Evolutionary conservation across 768 basidiomycete species (phyloP).

Genomic region (Saitozyma podzolica): DNA sequence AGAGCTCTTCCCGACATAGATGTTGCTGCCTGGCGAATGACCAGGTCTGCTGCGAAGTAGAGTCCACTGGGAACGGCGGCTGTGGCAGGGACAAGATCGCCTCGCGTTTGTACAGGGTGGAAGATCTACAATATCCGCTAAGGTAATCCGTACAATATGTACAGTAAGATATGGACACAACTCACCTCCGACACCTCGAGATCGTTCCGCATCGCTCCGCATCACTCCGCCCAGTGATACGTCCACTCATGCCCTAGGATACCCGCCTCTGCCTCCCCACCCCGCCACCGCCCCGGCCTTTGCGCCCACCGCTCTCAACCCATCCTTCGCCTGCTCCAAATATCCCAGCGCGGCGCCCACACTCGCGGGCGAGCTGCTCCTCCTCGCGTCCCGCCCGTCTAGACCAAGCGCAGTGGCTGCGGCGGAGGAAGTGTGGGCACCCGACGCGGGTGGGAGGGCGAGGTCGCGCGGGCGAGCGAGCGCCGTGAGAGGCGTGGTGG

Average conservation of each 20-base stretch:
- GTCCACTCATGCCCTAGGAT: neutral
- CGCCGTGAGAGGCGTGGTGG: neutral
- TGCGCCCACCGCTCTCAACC: constrained; percentile 41
- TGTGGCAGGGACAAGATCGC: neutral
- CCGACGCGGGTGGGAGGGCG: too few relatives aligned
- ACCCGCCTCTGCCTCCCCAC: constrained; percentile 34
- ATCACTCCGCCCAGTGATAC: neutral
- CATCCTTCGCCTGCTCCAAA: constrained; percentile 48
- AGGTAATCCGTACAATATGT: neutral
- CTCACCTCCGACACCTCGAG: neutral
- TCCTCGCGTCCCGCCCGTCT: constrained; percentile 8
- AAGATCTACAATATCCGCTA: neutral
- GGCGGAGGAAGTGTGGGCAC: too few relatives aligned
- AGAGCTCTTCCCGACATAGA: too few relatives aligned
- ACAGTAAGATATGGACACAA: neutral
- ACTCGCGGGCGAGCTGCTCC: constrained; percentile 18
- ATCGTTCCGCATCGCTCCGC: neutral
- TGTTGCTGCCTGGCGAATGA: too few relatives aligned
- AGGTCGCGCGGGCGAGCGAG: too few relatives aligned
- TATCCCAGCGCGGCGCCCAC: constrained; percentile 31
- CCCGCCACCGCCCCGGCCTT: constrained; percentile 41
- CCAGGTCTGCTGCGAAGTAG: too few relatives aligned
- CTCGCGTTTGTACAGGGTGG: neutral
- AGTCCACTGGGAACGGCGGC: neutral
- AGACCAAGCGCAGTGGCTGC: too few relatives aligned